These are phyloP conservation scores for Entoloma clypeatum DNA, from an alignment of 1,284 basidiomycete species.

Conservation along the genomic window DNA sequence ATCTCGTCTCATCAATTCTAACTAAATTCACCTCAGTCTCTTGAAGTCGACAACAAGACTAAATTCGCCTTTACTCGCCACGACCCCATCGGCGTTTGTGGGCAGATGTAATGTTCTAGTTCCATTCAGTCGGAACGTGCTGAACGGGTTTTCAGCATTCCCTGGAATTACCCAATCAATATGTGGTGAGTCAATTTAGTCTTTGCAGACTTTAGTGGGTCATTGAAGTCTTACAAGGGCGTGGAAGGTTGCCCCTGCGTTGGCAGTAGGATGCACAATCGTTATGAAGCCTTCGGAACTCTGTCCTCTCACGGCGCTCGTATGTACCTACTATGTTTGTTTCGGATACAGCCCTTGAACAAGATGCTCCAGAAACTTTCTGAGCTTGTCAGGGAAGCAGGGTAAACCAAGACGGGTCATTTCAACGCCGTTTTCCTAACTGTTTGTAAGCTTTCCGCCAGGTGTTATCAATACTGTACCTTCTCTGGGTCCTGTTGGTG, in stretches of 20 bases:
- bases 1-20: neutral
- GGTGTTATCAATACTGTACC: conserved; percentile 91
- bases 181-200: conserved; percentile 63
- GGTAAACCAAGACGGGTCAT: conserved; percentile 40
- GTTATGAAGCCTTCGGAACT: conserved; percentile 93
- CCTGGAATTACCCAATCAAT: conserved; percentile 90
- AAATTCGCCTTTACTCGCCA: conserved; percentile 87
- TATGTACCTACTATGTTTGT: conserved; percentile 31
- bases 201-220: conserved; percentile 5
- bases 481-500: conserved; percentile 78
- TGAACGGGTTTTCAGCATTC: conserved; percentile 51
- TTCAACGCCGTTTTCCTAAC: conserved; percentile 15
- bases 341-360: conserved; percentile 8
- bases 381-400: conserved; percentile 76
- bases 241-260: conserved; percentile 89
- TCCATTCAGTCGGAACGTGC: conserved; percentile 9
- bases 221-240: conserved; percentile 44
- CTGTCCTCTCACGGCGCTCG: conserved; percentile 85
- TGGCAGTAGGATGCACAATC: conserved; percentile 84
- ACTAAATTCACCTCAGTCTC: conserved; percentile 42
- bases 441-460: conserved; percentile 69
- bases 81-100: conserved; percentile 93
- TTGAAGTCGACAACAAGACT: conserved; percentile 77
- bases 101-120: conserved; percentile 66
- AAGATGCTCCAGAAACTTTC: conserved; percentile 61